These are phyloP conservation scores for Brachypodium distachyon DNA, from an alignment of 202 grass and related monocot species.

Conservation along the genomic window DNA sequence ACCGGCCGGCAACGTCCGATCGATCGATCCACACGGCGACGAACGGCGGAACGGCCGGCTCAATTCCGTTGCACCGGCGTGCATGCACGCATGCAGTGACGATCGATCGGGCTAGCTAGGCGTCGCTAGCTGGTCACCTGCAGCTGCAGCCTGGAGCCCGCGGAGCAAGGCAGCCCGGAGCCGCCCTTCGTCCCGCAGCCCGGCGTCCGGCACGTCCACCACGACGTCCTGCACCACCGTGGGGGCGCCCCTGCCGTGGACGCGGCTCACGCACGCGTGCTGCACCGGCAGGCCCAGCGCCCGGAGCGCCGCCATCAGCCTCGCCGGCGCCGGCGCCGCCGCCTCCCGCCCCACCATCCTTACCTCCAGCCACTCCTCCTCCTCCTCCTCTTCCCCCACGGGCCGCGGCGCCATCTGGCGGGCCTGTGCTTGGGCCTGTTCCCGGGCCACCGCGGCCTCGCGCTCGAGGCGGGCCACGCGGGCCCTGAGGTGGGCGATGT, in stretches of 20 bases:
- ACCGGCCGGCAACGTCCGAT: too few species aligned
- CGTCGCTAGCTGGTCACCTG: too few species aligned
- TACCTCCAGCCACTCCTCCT: not conserved
- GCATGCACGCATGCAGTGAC: too few species aligned
- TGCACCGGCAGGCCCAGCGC: slow-evolving; percentile 22
- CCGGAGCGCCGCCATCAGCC: slow-evolving; percentile 12
- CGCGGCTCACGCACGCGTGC: slow-evolving; percentile 15
- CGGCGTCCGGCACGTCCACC: slow-evolving; percentile 12
- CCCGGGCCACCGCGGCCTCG: not conserved
- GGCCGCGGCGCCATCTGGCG: too few species aligned
- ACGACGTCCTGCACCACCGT: slow-evolving; percentile 34
- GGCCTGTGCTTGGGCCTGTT: not conserved
- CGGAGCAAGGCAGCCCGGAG: slow-evolving; percentile 14
- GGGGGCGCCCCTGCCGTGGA: too few species aligned
- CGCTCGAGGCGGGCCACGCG: slow-evolving; percentile 19
- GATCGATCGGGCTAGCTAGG: too few species aligned
- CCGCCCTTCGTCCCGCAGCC: not conserved
- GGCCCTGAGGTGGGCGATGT: slow-evolving; percentile 25
- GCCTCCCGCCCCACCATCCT: not conserved
- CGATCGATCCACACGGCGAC: too few species aligned
- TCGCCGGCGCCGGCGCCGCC: not conserved
- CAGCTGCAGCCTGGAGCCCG: not conserved
- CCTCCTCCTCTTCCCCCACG: not conserved
- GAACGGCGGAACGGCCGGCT: too few species aligned
- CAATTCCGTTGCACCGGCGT: too few species aligned